Conservation (phyloP, 768 basidiomycete genomes). For the Macrolepiota dolichaula region DNA sequence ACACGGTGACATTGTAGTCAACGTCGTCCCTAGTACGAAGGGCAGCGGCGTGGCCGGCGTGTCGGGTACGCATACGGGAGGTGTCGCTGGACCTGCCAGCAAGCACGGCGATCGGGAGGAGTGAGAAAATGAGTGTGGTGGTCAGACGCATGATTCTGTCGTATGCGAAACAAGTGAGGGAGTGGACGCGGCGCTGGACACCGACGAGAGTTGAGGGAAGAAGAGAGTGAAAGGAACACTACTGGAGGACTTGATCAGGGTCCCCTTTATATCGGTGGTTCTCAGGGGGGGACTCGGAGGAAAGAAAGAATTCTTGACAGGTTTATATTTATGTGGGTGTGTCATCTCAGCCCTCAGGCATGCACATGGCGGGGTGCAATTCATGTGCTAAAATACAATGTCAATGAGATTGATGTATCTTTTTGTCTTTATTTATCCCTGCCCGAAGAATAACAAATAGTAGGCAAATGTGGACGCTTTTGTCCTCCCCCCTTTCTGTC, state of each 20-base stretch:
- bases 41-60: neutral
- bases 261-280: neutral
- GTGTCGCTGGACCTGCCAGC: slow-evolving; percentile 4
- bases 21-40: neutral
- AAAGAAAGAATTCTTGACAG: neutral
- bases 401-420: too few species aligned
- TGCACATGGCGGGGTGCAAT: too few species aligned
- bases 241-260: neutral
- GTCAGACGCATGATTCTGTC: slow-evolving; percentile 1
- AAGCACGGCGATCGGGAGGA: slow-evolving; percentile 5
- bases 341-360: too few species aligned
- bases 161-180: neutral
- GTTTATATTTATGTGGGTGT: neutral
- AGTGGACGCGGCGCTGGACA: neutral
- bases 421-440: too few species aligned
- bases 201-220: neutral
- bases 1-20: neutral
- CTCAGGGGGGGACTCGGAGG: neutral
- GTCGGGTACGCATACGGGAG: neutral
- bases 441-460: too few species aligned
- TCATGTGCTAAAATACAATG: too few species aligned
- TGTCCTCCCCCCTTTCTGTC: neutral
- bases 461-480: too few species aligned
- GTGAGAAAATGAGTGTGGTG: slow-evolving; percentile 4
- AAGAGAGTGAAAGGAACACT: neutral